Evolutionary conservation across 1,284 basidiomycete genomes (phyloP).

Genomic region (Ustilago cynodontis): DNA sequence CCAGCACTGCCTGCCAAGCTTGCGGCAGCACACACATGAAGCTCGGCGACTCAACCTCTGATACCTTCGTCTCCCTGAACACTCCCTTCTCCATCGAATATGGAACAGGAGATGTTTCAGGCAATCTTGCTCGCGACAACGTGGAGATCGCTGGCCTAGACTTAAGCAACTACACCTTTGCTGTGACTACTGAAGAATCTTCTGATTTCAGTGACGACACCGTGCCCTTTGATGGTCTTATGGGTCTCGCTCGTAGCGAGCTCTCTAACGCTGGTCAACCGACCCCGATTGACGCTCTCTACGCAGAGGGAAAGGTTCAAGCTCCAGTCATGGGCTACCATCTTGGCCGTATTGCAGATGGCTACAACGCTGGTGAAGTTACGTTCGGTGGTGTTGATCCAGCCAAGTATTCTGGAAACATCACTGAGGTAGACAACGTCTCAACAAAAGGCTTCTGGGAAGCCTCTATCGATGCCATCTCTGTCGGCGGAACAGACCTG

Average conservation of each 20-base stretch:
- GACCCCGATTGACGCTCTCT: conserved; percentile 83
- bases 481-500: conserved; percentile 74
- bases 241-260: conserved; percentile 76
- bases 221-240: conserved; percentile 80
- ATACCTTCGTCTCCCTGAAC: conserved; percentile 74
- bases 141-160: conserved; percentile 78
- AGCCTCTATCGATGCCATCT: conserved; percentile 75
- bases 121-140: conserved; percentile 78
- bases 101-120: conserved; percentile 78
- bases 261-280: conserved; percentile 76
- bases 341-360: conserved; percentile 77
- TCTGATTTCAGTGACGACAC: conserved; percentile 74
- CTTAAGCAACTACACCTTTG: conserved; percentile 79
- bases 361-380: conserved; percentile 80
- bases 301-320: conserved; percentile 75
- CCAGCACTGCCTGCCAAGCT: conserved; percentile 47
- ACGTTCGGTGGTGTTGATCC: conserved; percentile 84
- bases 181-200: conserved; percentile 78
- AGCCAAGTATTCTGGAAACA: conserved; percentile 72
- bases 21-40: conserved; percentile 74
- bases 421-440: conserved; percentile 68
- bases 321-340: conserved; percentile 84
- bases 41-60: conserved; percentile 78
- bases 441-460: conserved; percentile 80
- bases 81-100: conserved; percentile 81